phyloP scores from a whole-genome alignment of 441 rosid species.

The Adansonia grandidieri region DNA sequence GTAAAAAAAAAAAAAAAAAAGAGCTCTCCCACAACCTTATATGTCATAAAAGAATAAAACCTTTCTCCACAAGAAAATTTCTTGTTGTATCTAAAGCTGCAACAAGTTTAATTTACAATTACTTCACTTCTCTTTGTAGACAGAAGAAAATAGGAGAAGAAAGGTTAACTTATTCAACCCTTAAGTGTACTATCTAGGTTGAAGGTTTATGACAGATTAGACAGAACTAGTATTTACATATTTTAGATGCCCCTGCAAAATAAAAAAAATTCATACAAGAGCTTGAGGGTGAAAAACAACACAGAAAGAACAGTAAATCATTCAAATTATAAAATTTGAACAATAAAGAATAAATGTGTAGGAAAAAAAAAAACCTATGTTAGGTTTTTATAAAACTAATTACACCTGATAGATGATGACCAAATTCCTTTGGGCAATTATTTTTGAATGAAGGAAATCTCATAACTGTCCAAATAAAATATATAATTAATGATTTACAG shows the following conservation, averaged over 20 bases:
- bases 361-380: conserved; percentile 19
- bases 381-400: conserved; percentile 38
- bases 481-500: conserved; percentile 52
- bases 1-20: background rate
- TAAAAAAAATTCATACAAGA: conserved; percentile 5
- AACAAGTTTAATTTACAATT: conserved; percentile 14
- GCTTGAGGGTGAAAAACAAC: conserved; percentile 8
- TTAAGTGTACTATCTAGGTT: background rate
- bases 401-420: conserved; percentile 40
- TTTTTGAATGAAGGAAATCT: conserved; percentile 31
- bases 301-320: conserved; percentile 12
- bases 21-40: background rate
- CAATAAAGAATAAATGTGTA: conserved; percentile 18
- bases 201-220: background rate
- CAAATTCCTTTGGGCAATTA: conserved; percentile 38
- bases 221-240: background rate
- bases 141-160: conserved; percentile 15
- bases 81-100: conserved; percentile 2
- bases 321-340: conserved; percentile 22
- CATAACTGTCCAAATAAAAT: conserved; percentile 43
- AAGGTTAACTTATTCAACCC: background rate
- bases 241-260: conserved; percentile 14
- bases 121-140: conserved; percentile 4
- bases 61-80: background rate
- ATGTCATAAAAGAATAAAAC: too few species aligned